Conservation (phyloP, 306 rosid genomes). For the Cyamopsis tetragonoloba region DNA sequence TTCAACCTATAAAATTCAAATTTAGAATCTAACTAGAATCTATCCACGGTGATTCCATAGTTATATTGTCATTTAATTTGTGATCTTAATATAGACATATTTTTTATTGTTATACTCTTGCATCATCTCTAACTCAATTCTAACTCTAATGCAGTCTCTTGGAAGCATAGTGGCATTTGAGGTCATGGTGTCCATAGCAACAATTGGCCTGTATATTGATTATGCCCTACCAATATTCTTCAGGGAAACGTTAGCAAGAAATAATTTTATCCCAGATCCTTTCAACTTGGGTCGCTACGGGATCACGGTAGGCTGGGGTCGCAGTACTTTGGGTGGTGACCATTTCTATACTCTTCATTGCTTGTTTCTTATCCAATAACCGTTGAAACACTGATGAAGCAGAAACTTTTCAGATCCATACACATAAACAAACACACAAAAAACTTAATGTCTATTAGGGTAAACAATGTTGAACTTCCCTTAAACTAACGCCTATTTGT, state of each 20-base stretch:
- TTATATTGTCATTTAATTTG: too few species aligned
- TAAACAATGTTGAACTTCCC: not conserved
- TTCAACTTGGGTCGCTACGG: conserved; percentile 79
- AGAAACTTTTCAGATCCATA: too few species aligned
- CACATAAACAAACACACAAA: not conserved
- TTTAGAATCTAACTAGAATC: too few species aligned
- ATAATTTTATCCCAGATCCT: conserved; percentile 64
- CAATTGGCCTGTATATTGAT: conserved; percentile 84
- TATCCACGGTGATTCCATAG: too few species aligned
- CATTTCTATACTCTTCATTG: conserved; percentile 75
- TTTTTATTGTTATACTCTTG: not conserved
- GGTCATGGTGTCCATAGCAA: conserved; percentile 95
- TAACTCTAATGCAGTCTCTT: conserved; percentile 62
- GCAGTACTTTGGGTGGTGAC: conserved; percentile 84
- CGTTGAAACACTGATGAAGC: conserved; percentile 57
- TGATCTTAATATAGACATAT: not conserved
- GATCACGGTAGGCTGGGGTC: conserved; percentile 62
- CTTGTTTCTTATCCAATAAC: conserved; percentile 85
- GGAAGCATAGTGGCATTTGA: conserved; percentile 93
- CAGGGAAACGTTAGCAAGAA: conserved; percentile 78
- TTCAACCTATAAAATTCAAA: too few species aligned
- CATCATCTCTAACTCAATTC: conserved; percentile 14
- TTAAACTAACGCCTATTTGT: not conserved
- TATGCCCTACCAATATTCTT: conserved; percentile 91
- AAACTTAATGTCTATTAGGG: not conserved